These are phyloP conservation scores for Acanthamoeba sp. DNA, from an alignment of 208 protist species.

Conservation along the genomic window DNA sequence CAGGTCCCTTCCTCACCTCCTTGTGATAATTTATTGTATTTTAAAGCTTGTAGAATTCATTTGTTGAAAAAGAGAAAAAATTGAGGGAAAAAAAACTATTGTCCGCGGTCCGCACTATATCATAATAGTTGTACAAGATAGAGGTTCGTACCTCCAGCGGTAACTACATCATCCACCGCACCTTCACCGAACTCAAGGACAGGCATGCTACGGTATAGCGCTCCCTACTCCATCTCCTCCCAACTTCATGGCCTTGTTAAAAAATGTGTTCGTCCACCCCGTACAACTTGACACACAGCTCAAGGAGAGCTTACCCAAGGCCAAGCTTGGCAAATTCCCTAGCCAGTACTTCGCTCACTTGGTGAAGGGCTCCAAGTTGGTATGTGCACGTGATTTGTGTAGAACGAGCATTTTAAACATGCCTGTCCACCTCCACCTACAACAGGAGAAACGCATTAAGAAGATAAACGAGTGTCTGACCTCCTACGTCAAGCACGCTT, in stretches of 20 bases:
- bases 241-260: too few relatives aligned
- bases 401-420: background rate
- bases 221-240: background rate
- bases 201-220: background rate
- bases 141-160: background rate
- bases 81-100: too few relatives aligned
- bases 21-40: too few relatives aligned
- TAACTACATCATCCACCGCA: slow-evolving; percentile 1
- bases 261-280: background rate
- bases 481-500: background rate
- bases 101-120: too few relatives aligned
- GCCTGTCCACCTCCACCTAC: background rate
- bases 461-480: background rate
- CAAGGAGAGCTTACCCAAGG: slow-evolving; percentile 1
- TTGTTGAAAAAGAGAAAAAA: too few relatives aligned
- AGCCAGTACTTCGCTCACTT: background rate
- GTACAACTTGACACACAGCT: background rate
- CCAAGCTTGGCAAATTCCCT: slow-evolving; percentile 35
- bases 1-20: background rate
- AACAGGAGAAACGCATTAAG: slow-evolving; percentile 12
- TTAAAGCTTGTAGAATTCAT: too few relatives aligned
- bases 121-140: slow-evolving; percentile 13
- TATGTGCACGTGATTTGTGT: background rate
- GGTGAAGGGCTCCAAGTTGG: slow-evolving; percentile 1
- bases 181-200: background rate